Evolutionary conservation across 225 moss, liverwort and hornwort genomes (phyloP).

Genomic region (Neckera pumila): DNA sequence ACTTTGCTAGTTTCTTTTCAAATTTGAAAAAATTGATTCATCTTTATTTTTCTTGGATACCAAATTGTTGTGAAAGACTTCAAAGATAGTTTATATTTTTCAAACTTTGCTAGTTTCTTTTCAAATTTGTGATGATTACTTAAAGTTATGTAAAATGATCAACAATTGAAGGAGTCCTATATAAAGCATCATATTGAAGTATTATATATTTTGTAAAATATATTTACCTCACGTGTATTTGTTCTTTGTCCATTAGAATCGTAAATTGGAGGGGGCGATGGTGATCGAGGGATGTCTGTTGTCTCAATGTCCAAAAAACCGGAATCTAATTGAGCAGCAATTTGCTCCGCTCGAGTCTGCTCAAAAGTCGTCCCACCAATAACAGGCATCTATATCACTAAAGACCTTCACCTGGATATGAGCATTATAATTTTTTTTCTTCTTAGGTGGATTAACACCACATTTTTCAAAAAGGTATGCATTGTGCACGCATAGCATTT

Average conservation of each 20-base stretch:
- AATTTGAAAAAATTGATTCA: not conserved
- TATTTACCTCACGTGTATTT: conserved; percentile 63
- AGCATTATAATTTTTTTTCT: conserved; percentile 30
- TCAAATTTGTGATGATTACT: not conserved
- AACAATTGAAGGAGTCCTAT: not conserved
- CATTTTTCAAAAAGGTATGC: not conserved
- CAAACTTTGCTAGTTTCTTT: no score
- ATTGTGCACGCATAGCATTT: not conserved
- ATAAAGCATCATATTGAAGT: not conserved
- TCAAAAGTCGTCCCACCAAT: conserved; percentile 97
- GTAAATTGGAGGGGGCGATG: conserved; percentile 84
- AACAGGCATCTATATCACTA: conserved; percentile 90
- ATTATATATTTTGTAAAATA: not conserved
- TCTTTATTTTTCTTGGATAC: no score
- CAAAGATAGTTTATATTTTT: not conserved
- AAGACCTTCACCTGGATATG: conserved; percentile 85
- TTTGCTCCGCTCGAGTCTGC: conserved; percentile 99
- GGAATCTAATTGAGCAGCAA: conserved; percentile 78
- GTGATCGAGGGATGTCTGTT: conserved; percentile 44
- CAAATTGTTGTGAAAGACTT: not conserved
- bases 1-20: not conserved
- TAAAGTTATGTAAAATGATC: not conserved
- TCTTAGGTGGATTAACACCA: conserved; percentile 33
- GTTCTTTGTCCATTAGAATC: conserved; percentile 78
- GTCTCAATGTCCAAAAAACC: conserved; percentile 63